Evolutionary conservation across 148 eudicot genomes (phyloP), one percentile per base, ranked within the genome.

Genomic region (Gaultheria prostrata): DNA sequence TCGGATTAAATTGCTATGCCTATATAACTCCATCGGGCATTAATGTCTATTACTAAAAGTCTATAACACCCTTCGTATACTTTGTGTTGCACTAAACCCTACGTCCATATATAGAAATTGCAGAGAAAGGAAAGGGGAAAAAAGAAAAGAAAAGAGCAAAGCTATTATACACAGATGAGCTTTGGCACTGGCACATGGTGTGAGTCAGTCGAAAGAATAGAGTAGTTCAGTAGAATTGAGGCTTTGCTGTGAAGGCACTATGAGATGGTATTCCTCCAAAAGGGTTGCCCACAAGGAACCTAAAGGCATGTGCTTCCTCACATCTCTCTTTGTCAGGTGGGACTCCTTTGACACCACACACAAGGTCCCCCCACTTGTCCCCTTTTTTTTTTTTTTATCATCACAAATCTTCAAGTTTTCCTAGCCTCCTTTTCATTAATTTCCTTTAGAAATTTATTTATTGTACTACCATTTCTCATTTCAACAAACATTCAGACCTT

Each of bases 311-410:
- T 85, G 87, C 81, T 1, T 10, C 72, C n/a, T 48, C 69, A 24
- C 76, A 49, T 74, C 80, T 77, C 78, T 75, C 87, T 77, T 35
- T 76, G 20, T 82, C 84, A 82, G 78, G 82, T 85, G 87, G 87
- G 84, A 39, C 57, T 69, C 76, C 75, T 49, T 35, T 48, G 76
- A 74, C 82, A 81, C 84, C 87, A 65, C 81, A 85, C 26, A 51
- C 48, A 57, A 18, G 33, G 75, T 73, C 85, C 56, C 24, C 72
- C 33, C 48, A 46, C 35, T n/a, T 57, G 32, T 24, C 33, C 72
- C 56, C 30, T n/a, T 46, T n/a, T n/a, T n/a, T n/a, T n/a, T n/a
- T n/a, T n/a, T n/a, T 6, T 46, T 5, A 26, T 56, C 45, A 39
- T 57, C 26, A 39, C 43, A 39, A 39, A 39, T 8, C 63, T 18